phyloP scores from a whole-genome alignment of 192 early-diverging fungal genomes.

The Coemansia sp. region DNA sequence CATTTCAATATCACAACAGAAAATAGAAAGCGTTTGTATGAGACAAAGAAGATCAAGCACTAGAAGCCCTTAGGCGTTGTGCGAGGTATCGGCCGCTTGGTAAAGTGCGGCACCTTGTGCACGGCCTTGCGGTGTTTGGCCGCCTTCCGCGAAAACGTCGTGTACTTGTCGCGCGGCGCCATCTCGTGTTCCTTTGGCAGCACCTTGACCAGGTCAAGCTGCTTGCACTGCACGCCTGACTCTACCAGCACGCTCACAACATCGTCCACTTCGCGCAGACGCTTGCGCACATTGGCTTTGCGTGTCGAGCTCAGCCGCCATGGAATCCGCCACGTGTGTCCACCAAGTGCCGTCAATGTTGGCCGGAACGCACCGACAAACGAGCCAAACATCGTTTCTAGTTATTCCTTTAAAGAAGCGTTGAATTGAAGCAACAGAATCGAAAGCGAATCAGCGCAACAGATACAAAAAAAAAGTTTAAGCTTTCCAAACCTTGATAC shows the following conservation, averaged over 20 bases:
- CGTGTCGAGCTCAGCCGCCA: conserved; percentile 70
- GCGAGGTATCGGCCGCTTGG: conserved; percentile 69
- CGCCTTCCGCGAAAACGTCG: conserved; percentile 71
- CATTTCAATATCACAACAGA: background rate
- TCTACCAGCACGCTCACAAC: conserved; percentile 67
- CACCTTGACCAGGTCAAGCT: conserved; percentile 57
- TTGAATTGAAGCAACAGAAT: too few relatives aligned
- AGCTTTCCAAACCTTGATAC: too few relatives aligned
- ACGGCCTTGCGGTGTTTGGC: conserved; percentile 73
- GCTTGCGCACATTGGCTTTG: conserved; percentile 85
- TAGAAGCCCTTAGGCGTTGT: conserved; percentile 71
- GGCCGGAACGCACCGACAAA: conserved; percentile 44
- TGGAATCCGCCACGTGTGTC: conserved; percentile 56
- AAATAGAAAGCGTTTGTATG: too few relatives aligned
- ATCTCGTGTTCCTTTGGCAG: conserved; percentile 70
- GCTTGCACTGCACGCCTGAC: conserved; percentile 74
- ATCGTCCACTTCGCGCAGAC: conserved; percentile 74
- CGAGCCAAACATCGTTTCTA: conserved; percentile 49
- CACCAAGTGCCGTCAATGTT: conserved; percentile 35
- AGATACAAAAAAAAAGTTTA: too few relatives aligned
- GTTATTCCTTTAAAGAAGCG: too few relatives aligned
- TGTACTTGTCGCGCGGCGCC: conserved; percentile 79
- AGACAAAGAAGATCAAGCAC: too few relatives aligned
- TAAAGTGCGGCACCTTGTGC: conserved; percentile 85
- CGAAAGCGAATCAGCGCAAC: too few relatives aligned